Conservation (phyloP, 352 stramenopile species). For the Phytophthora fragariaefolia region DNA sequence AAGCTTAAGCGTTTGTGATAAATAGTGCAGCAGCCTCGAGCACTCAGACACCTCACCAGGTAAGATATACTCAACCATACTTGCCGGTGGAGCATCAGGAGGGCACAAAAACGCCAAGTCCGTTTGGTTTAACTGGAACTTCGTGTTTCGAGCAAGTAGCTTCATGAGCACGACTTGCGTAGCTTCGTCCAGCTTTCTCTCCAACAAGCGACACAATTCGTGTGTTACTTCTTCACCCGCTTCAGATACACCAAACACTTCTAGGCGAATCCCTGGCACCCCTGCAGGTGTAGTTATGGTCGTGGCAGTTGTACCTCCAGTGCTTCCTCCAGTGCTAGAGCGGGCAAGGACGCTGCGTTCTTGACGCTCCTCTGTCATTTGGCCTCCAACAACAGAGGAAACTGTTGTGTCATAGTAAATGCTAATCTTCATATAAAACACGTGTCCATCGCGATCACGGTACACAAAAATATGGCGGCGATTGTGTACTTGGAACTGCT, state of each 20-base stretch:
- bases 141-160: conserved; percentile 80
- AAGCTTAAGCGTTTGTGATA: conserved; percentile 67
- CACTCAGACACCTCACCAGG: conserved; percentile 45
- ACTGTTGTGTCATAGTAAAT: conserved; percentile 46
- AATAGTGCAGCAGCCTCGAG: conserved; percentile 53
- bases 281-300: conserved; percentile 20
- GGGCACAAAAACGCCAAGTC: conserved; percentile 85
- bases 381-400: conserved; percentile 6
- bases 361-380: conserved; percentile 35
- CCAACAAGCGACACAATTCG: conserved; percentile 79
- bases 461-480: conserved; percentile 90
- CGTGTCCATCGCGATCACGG: conserved; percentile 79
- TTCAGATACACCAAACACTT: conserved; percentile 86
- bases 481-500: conserved; percentile 92
- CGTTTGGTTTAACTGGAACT: conserved; percentile 80
- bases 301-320: conserved; percentile 12
- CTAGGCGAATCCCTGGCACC: conserved; percentile 64
- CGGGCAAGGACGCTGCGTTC: conserved; percentile 27
- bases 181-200: conserved; percentile 88
- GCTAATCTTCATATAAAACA: conserved; percentile 92
- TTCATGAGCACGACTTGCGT: conserved; percentile 90
- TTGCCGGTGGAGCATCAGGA: conserved; percentile 44
- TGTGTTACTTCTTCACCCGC: conserved; percentile 86
- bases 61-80: conserved; percentile 52
- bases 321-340: conserved; percentile 36